These are phyloP conservation scores for Anisodus tanguticus DNA, from an alignment of 257 asterid genomes.

Conservation along the genomic window DNA sequence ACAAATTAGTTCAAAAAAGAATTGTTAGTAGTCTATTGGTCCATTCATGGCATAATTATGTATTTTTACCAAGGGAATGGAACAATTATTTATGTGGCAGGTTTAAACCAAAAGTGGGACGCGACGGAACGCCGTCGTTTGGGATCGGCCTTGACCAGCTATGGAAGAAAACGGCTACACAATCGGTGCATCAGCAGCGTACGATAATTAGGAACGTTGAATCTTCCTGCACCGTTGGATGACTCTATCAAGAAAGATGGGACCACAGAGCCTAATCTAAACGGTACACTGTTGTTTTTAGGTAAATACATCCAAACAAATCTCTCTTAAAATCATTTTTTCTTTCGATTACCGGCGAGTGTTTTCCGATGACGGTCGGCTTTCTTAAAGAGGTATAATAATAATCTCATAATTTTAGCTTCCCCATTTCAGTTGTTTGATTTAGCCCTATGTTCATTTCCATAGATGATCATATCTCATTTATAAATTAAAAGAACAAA, in stretches of 20 bases:
- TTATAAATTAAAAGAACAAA: background rate
- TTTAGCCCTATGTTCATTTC: background rate
- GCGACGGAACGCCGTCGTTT: background rate
- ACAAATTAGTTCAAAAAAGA: too few relatives aligned
- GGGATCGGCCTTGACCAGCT: too few relatives aligned
- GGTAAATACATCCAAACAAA: background rate
- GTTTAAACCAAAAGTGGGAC: background rate
- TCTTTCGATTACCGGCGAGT: background rate
- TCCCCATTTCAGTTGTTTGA: background rate
- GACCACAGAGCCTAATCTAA: background rate
- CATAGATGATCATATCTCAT: background rate
- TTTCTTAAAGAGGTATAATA: background rate
- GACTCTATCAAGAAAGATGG: background rate
- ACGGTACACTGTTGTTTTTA: background rate
- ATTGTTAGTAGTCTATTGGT: background rate
- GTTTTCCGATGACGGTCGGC: background rate
- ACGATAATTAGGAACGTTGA: background rate
- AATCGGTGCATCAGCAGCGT: constrained; percentile 2
- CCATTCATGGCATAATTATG: background rate
- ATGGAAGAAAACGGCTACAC: too few relatives aligned
- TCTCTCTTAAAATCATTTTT: background rate
- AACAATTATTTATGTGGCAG: too few relatives aligned
- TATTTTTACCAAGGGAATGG: background rate
- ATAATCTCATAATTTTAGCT: background rate
- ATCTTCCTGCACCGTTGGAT: background rate